Evolutionary conservation across 257 asterid species (phyloP), one percentile per base, ranked within the genome.

Genomic region (Penstemon davidsonii): DNA sequence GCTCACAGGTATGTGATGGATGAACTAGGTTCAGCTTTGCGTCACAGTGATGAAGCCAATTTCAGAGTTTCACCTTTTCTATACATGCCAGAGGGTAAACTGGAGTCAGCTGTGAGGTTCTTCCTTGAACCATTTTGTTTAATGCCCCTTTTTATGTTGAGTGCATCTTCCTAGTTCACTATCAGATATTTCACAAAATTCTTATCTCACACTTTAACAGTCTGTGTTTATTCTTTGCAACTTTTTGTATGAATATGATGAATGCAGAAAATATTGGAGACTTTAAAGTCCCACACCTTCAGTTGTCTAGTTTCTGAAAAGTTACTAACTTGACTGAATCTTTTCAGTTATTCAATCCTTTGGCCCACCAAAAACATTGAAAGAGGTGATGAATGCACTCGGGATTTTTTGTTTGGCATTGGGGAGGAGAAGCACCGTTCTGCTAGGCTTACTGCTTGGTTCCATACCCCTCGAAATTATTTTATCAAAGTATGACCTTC

Each of bases 401-500:
- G 92, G 19, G 96, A 93, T 81, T 93, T 76, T 75, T 86, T 93
- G 73, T 80, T 76, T 71, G 96, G 97, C 76, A 87, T 93, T 33
- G 96, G 96, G 64, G 99, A 93, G 82, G 88, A 88, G 66, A 86
- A 80, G 75, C 99, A 93, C 70, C 95, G 99, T 39, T 90, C 97
- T 73, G 89, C 97, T 75, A 86, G 99, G 82, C 96, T 90, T 66
- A 90, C 96, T 80, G 97, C 99, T 56, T 90, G 99, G 99, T 93
- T 93, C 82, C 92, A 84, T 65, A 93, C 99, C 76, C 97, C 96
- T 60, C 82, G 63, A 70, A 80, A 85, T 78, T 93, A 90, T 78
- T 93, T 90, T 79, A 72, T 90, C 49, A 78, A 79, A 75, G 98
- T 90, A 86, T 54, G 85, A 46, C 64, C 40, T 67, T 25, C 67